Base-by-base conservation (phyloP, 2,329 filamentous ascomycete species). In the Paracoccidioides brasiliensis region DNA sequence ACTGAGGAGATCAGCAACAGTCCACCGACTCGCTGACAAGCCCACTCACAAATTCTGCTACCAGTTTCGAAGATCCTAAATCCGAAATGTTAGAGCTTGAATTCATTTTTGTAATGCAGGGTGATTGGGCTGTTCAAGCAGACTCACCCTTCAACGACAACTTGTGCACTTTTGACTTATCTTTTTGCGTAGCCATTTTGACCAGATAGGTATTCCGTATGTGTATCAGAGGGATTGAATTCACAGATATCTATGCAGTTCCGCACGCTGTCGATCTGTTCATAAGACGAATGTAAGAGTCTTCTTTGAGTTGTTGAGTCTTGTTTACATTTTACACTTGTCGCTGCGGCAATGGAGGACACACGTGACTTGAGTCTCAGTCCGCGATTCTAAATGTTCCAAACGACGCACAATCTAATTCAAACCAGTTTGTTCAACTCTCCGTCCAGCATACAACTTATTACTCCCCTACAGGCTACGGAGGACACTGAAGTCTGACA, bases 121-220 rank as follows among this genome's bases (percentile, higher is more conserved):
- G 30, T 30, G 45, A 14, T 22, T 12, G 46, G 9, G 10, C 35
- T 22, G 22, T 22, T 5, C 10, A 9, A 33, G 41, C 22, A n/a
- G 30, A 52, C 61, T 56, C 57, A 74, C 72, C 72, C 66, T 72
- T 72, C 54, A 96, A 78, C 41, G 90, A 88, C 60, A 98, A 81
- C 78, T 95, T 97, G 77, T 98, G 93, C 58, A 90, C 83, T 74
- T 96, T 95, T 63, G 88, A 88, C 66, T 90, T 90, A 66, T 82
- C 80, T 61, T 78, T 79, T 58, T 77, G 67, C 5, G 74, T 69
- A 10, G 75, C 70, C 72, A 75, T 74, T 33, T 52, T 66, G 63
- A 52, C 22, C 28, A 42, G 38, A 42, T 22, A 22, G 22, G 22
- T 22, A 22, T 22, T 22, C 22, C 22, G 53, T 15, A 30, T 52